Base-by-base conservation (phyloP, 1,284 basidiomycete species). In the Ustilago trichophora region DNA sequence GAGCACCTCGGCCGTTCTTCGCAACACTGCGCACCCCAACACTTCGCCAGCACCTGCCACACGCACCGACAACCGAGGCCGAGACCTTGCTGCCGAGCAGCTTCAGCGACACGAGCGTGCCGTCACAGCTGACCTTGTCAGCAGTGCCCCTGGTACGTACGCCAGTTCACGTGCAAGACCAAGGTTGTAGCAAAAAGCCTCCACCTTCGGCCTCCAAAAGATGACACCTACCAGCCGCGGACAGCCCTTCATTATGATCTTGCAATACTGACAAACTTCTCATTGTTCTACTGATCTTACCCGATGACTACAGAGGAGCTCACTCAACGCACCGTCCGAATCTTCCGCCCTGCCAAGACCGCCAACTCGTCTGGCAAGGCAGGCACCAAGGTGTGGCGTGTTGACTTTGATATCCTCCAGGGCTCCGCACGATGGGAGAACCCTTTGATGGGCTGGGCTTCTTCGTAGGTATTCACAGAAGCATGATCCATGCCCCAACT, bases 381-480 rank as follows among this genome's bases (percentile, higher is more conserved):
- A 45, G 94, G 95, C 83, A 89, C 89, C 19, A 87, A 89, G 74
- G 87, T 90, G 75, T 98, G 95, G 95, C 86, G 92, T 69, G 88
- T 98, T 77, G 95, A 98, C 83, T 98, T 90, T 85, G 95, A 98
- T 77, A 89, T 89, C 56, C 84, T 98, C 16, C 88, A 88, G 69
- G 92, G 93, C 36, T 89, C 87, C 27, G 93, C 91, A 12, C 87
- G 95, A 60, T 98, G 95, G 95, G 93, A 97, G 86, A 98, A 98
- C 82, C 92, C 93, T n/a, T 83, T 98, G 75, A 98, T 98, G 91
- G 95, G 95, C 52, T 98, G 88, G 87, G 93, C 93, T 1, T 72
- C 66, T 51, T 75, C 73, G 66, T 73, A 62, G 29, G 73, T 75
- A 48, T 22, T n/a, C 29, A 29, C 8, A 34, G 27, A n/a, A n/a